Evolutionary conservation across 192 early-diverging fungal genomes (phyloP).

Genomic region (Coemansia furcata): DNA sequence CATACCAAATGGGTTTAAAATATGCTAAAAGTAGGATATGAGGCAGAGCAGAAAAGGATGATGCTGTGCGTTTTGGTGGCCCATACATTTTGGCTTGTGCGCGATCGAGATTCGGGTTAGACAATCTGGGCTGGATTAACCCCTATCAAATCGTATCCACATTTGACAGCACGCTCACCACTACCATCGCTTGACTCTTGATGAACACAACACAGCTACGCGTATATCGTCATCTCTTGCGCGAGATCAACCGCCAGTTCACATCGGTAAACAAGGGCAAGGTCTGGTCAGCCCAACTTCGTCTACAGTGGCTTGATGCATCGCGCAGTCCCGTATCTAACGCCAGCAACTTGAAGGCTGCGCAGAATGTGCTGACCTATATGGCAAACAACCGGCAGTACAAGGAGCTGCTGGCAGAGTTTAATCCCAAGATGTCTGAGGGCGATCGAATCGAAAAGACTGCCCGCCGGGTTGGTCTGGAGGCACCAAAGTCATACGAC

Average conservation of each 20-base stretch:
- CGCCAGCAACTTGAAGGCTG: not conserved
- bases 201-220: constrained; percentile 11
- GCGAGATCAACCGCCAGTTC: constrained; percentile 45
- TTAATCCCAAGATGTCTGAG: constrained; percentile 34
- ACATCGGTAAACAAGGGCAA: constrained; percentile 16
- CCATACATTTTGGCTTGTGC: not conserved
- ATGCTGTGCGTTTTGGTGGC: not conserved
- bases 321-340: not conserved
- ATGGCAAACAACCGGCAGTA: constrained; percentile 32
- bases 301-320: constrained; percentile 28
- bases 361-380: constrained; percentile 24
- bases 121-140: not conserved
- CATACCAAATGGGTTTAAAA: not conserved
- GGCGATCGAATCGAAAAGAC: constrained; percentile 31
- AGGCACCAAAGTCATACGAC: constrained; percentile 21
- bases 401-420: constrained; percentile 29
- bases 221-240: constrained; percentile 41
- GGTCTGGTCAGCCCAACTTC: constrained; percentile 38
- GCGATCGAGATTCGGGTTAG: not conserved
- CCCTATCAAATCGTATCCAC: not conserved
- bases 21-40: not conserved
- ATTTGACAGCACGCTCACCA: not conserved
- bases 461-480: constrained; percentile 35
- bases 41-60: not conserved
- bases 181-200: not conserved